Evolutionary conservation across 2,329 filamentous ascomycete genomes (phyloP).

Genomic region (Penicillium rolfsii): DNA sequence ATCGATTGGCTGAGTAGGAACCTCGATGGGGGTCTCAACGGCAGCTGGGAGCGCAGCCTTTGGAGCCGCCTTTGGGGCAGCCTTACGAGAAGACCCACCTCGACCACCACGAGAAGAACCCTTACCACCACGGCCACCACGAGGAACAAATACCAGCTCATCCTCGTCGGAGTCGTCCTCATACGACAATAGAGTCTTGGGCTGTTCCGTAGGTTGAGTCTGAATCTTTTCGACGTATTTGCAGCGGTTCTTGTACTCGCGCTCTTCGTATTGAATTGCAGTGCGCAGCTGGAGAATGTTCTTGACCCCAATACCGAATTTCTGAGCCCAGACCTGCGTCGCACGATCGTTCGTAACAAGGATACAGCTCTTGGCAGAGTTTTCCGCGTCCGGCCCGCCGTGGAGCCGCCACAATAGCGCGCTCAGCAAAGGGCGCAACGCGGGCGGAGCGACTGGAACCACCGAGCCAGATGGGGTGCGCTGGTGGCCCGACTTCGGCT

Average conservation of each 20-base stretch:
- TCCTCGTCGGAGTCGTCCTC: conserved; percentile 55
- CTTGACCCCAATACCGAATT: conserved; percentile 52
- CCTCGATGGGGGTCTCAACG: conserved; percentile 42
- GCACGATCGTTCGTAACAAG: conserved; percentile 50
- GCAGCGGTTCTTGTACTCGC: conserved; percentile 50
- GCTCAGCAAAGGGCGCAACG: conserved; percentile 49
- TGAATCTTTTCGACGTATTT: conserved; percentile 51
- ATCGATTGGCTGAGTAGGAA: conserved; percentile 53
- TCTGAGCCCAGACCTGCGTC: conserved; percentile 51
- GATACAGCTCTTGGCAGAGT: conserved; percentile 44
- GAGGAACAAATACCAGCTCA: conserved; percentile 52
- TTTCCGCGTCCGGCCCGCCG: conserved; percentile 37
- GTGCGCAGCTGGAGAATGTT: conserved; percentile 54
- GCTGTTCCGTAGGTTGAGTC: conserved; percentile 39
- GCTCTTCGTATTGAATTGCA: conserved; percentile 52
- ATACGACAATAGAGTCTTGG: conserved; percentile 51
- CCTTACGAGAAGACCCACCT: conserved; percentile 37
- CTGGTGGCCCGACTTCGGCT: conserved; percentile 33
- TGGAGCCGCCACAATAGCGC: conserved; percentile 52
- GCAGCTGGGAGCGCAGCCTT: conserved; percentile 17
- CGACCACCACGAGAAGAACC: conserved; percentile 35
- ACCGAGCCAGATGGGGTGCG: conserved; percentile 39
- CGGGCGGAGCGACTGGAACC: conserved; percentile 44
- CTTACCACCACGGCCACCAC: conserved; percentile 46
- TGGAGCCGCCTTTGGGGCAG: conserved; percentile 28